These are phyloP conservation scores for Sarocladiaceae sp. DNA, from an alignment of 2,329 filamentous ascomycete species.

Conservation along the genomic window DNA sequence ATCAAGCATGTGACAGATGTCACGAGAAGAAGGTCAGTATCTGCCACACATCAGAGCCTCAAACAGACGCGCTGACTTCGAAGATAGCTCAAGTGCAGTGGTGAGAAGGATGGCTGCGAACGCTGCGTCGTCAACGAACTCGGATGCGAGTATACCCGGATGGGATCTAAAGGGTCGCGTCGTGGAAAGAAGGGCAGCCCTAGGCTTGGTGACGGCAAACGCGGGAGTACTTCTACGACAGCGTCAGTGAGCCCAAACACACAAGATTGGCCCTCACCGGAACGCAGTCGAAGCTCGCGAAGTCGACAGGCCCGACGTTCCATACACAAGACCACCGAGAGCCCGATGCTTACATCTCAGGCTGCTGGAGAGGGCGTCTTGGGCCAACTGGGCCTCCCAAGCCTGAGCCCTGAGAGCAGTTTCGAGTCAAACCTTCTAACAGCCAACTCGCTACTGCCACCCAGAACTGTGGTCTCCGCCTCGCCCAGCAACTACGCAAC, in stretches of 20 bases:
- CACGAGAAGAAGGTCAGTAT: constrained; percentile 34
- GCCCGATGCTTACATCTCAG: neutral
- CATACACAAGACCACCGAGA: neutral
- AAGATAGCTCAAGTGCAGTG: constrained; percentile 31
- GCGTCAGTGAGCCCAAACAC: neutral
- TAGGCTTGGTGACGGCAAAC: constrained; percentile 9
- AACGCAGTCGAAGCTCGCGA: neutral
- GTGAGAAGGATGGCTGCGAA: constrained; percentile 32
- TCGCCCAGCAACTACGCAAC: neutral
- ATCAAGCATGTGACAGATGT: constrained; percentile 34
- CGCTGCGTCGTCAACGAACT: constrained; percentile 26
- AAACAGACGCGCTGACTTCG: neutral
- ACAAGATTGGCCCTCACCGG: neutral
- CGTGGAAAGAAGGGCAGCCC: constrained; percentile 20
- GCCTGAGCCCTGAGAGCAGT: neutral
- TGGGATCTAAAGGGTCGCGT: constrained; percentile 25
- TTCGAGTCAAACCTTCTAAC: neutral
- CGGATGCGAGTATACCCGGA: constrained; percentile 31
- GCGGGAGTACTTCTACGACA: neutral
- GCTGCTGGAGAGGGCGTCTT: neutral
- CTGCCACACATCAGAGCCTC: neutral
- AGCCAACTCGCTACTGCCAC: neutral
- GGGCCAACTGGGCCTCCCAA: neutral
- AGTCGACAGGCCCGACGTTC: neutral
- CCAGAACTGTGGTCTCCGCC: neutral